These are phyloP conservation scores for Skeletonema marinoi DNA, from an alignment of 108 stramenopile genomes.

Conservation along the genomic window DNA sequence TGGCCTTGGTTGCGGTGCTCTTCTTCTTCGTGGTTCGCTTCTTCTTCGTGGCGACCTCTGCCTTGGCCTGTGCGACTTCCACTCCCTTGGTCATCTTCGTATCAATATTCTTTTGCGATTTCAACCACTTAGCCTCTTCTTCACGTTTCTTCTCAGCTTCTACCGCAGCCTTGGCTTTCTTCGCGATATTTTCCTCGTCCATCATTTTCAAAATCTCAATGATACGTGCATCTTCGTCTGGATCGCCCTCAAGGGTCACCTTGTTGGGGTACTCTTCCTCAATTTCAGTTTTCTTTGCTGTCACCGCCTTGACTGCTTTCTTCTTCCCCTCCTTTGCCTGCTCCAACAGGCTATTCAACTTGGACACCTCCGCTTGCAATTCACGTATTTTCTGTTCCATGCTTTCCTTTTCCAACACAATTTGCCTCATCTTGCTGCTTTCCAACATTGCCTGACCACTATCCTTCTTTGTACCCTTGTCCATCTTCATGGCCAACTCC, in stretches of 20 bases:
- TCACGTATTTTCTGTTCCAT: slow-evolving; percentile 9
- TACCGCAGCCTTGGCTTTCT: slow-evolving; percentile 14
- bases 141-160: slow-evolving; percentile 34
- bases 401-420: slow-evolving; percentile 25
- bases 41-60: slow-evolving; percentile 31
- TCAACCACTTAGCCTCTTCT: slow-evolving; percentile 26
- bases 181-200: slow-evolving; percentile 38
- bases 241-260: slow-evolving; percentile 37
- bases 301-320: background rate
- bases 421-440: slow-evolving; percentile 20
- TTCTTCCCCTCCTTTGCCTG: background rate
- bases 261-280: slow-evolving; percentile 38
- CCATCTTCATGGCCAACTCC: slow-evolving; percentile 35
- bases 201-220: slow-evolving; percentile 42
- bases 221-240: slow-evolving; percentile 35
- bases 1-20: slow-evolving; percentile 2
- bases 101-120: slow-evolving; percentile 22
- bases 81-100: slow-evolving; percentile 30
- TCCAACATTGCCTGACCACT: slow-evolving; percentile 22
- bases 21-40: background rate
- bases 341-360: slow-evolving; percentile 7
- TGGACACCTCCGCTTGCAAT: slow-evolving; percentile 8
- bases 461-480: slow-evolving; percentile 14
- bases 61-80: slow-evolving; percentile 31
- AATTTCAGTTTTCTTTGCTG: slow-evolving; percentile 28